Base-by-base conservation (phyloP, 306 rosid species). In the Trifolium dubium region DNA sequence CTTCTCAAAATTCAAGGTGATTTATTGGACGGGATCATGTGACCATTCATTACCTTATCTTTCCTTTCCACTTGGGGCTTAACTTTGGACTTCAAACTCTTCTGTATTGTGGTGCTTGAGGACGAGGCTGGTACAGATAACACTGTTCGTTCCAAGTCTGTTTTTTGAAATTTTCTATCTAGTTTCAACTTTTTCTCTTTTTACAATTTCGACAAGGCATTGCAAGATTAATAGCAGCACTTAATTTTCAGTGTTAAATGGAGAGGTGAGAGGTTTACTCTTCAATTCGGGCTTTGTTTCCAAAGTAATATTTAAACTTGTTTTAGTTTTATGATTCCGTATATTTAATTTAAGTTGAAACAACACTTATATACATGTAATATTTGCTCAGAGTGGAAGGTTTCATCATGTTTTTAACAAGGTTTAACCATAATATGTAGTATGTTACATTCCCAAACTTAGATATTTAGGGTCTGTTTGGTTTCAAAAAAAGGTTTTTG, bases 121-220 rank as follows among this genome's bases (percentile, higher is more conserved):
- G 40, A 17, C 31, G 49, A n/a, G 60, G 67, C 39, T 39, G 8
- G 9, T 72, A n/a, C 12, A 3, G 30, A 29, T 43, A 30, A 44
- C 28, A 50, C 5, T 19, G 9, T 10, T 59, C 35, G 53, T 5
- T 11, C 55, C 4, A n/a, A n/a, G 55, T n/a, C 47, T 13, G 17
- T 55, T 55, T 55, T 55, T 40, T 41, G 67, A 72, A 58, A 3
- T 28, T 40, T 71, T 55, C 53, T 40, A 46, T 17, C 53, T 46
- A 32, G 5, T 40, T 40, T 40, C 40, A 5, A 40, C 44, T 40
- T 40, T 50, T 50, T 15, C 10, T 11, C 29, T 8, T 51, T 51
- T 51, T 4, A 43, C 47, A 3, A 43, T 43, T 43, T 9, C 47
- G 10, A 43, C 39, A 35, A 5, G 14, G 47, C 4, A 9, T 40